Evolutionary conservation across 257 asterid genomes (phyloP), one percentile per base, ranked within the genome.

Genomic region (Solanum etuberosum): DNA sequence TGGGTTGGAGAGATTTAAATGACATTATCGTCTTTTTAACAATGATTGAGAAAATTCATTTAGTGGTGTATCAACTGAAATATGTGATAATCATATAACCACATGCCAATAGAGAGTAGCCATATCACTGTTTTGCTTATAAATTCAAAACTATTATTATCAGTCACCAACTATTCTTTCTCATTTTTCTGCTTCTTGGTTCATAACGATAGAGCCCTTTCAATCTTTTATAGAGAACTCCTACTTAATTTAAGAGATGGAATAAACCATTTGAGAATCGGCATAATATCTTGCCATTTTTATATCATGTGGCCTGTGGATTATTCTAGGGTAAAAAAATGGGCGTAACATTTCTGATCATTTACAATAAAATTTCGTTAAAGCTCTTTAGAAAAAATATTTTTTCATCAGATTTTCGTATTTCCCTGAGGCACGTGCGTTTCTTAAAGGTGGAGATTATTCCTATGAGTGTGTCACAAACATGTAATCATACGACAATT

Each of bases 51-150:
- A 63, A 61, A 61, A 9, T 6, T 23, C 68, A 10, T 23, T 61
- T 61, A 23, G 70, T 23, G 15, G 48, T 10, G 73, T n/a, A n/a
- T n/a, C n/a, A n/a, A n/a, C n/a, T n/a, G n/a, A n/a, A n/a, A n/a
- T n/a, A n/a, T n/a, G n/a, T n/a, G 6, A 7, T 18, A n/a, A 68
- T 42, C 32, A 27, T 12, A 14, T 27, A 67, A 29, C 11, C 35
- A 20, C 76, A 92, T 90, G 94, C 94, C 94, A 92, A 93, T 11
- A 1, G 76, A 91, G 90, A 92, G 92, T 13, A 89, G 89, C 94
- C 94, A 92, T 86, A 86, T 43, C 76, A 92, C 90, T 90, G 86
- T 40, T 90, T 91, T 83, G 83, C 94, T 91, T 90, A 85, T 86
- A 59, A 59, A 59, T 46, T 5, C 54, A 68, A 54, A 25, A 29